Evolutionary conservation across 2,329 filamentous ascomycete genomes (phyloP), one percentile per base, ranked within the genome.

Genomic region (Shiraia sp.): DNA sequence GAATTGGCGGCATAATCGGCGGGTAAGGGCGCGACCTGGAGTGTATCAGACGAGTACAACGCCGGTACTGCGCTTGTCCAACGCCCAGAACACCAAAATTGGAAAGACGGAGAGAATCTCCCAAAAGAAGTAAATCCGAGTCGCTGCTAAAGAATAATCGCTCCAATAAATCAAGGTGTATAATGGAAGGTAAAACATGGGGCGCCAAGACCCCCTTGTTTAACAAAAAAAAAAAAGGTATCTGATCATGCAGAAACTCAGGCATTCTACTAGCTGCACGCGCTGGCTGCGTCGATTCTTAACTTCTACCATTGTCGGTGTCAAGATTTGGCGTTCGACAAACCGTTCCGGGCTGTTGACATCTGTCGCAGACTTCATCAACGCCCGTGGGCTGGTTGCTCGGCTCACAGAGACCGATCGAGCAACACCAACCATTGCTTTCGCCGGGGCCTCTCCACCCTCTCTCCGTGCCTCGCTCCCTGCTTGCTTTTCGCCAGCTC

Each of bases 301-400:
- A 25, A 70, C 53, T 32, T 70, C 63, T 5, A 70, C 66, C 46
- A 70, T 47, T 2, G 59, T 69, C 10, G 66, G 66, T 22, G 60
- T 68, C 4, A 70, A 51, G 12, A 55, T 47, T 37, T 58, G 55
- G 15, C 43, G 44, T 5, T 66, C 63, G 3, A 62, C 54, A 23
- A 67, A 26, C 10, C 56, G 48, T 32, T 62, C 61, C 12, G 40
- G 42, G 35, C 33, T 56, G 26, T 28, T 30, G 12, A 42, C 4
- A 28, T 50, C 40, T 9, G 48, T 51, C n/a, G 24, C 42, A 14
- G 36, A 47, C 13, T 49, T 49, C 19, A 58, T 42, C 14, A 65
- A 32, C 7, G 53, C 42, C 12, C 57, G 52, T 19, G 46, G 60
- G 36, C 41, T 58, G 12, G 52, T 57, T 10, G 66, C 56, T 27